Conservation (phyloP, 345 rosid species). For the Rhizophora mangle region DNA sequence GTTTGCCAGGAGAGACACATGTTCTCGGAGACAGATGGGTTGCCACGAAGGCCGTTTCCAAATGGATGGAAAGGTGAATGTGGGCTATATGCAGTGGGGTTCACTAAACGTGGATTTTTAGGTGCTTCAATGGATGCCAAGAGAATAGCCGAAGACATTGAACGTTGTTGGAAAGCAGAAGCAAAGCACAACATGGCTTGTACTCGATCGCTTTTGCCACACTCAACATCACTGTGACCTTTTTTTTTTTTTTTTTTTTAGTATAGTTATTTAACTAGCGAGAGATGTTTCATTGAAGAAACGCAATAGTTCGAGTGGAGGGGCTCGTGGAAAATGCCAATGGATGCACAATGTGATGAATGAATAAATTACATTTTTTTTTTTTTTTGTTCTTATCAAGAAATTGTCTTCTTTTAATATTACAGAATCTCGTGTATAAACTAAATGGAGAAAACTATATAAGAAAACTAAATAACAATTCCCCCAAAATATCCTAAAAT, state of each 20-base stretch:
- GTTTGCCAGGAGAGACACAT: conserved; percentile 28
- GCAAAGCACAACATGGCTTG: conserved; percentile 27
- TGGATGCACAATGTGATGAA: conserved; percentile 7
- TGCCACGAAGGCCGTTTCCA: conserved; percentile 33
- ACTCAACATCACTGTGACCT: conserved; percentile 7
- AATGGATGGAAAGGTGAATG: conserved; percentile 34
- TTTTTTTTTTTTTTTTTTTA: too few relatives aligned
- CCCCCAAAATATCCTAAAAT: too few relatives aligned
- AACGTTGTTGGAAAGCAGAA: conserved; percentile 15
- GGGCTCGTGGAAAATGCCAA: conserved; percentile 14
- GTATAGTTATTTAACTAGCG: not conserved
- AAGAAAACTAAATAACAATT: too few relatives aligned
- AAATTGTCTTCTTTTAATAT: too few relatives aligned
- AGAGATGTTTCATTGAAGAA: not conserved
- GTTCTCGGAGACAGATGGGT: conserved; percentile 36
- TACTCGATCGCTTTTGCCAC: conserved; percentile 17
- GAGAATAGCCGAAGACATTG: conserved; percentile 28
- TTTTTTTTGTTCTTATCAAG: too few relatives aligned
- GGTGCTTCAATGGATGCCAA: conserved; percentile 36
- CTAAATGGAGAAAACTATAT: too few relatives aligned
- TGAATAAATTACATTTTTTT: too few relatives aligned
- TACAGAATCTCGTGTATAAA: too few relatives aligned
- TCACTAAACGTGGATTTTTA: conserved; percentile 35
- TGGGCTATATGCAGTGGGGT: conserved; percentile 36
- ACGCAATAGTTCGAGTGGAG: conserved; percentile 1